A percentile compares a stretch with the other conserved stretches of the same genome.
Evolutionary conservation across 2,329 filamentous ascomycete genomes (phyloP).

Genomic region (Fusarium begoniae): DNA sequence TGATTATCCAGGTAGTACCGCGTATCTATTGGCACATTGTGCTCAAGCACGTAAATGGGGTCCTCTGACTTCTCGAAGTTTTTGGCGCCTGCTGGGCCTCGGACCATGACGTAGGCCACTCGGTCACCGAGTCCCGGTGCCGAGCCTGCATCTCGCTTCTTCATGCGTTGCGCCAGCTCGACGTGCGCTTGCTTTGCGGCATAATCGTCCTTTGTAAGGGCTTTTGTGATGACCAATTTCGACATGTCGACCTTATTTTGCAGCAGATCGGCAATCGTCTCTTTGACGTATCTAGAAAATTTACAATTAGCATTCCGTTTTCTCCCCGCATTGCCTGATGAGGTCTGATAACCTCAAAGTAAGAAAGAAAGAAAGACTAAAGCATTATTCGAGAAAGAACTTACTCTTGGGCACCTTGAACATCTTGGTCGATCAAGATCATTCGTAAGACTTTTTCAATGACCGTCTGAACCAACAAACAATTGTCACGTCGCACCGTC

Average conservation of each 20-base stretch:
- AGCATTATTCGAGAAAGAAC: conserved; percentile 47
- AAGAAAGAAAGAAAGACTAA: background rate
- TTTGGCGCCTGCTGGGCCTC: conserved; percentile 86
- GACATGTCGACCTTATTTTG: conserved; percentile 99
- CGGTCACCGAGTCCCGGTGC: conserved; percentile 93
- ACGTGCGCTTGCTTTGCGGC: conserved; percentile 94
- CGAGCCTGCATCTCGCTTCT: conserved; percentile 93
- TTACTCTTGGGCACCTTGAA: conserved; percentile 92
- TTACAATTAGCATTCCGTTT: conserved; percentile 48
- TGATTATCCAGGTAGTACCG: conserved; percentile 99
- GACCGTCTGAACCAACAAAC: conserved; percentile 91
- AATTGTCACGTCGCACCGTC: conserved; percentile 97
- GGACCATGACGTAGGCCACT: conserved; percentile 97
- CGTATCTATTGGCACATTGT: conserved; percentile 97
- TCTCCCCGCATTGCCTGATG: conserved; percentile 2
- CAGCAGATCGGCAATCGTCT: conserved; percentile 91
- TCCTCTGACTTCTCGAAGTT: conserved; percentile 98
- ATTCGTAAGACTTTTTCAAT: conserved; percentile 97
- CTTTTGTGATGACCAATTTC: conserved; percentile 98
- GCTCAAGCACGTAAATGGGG: conserved; percentile 94
- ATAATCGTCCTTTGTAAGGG: conserved; percentile 90
- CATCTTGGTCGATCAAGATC: conserved; percentile 93
- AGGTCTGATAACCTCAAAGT: conserved; percentile 7
- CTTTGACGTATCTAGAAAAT: conserved; percentile 83
- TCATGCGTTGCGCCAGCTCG: conserved; percentile 95